Base-by-base conservation (phyloP, 169 alveolate genomes). In the Pseudocohnilembus persalinus region DNA sequence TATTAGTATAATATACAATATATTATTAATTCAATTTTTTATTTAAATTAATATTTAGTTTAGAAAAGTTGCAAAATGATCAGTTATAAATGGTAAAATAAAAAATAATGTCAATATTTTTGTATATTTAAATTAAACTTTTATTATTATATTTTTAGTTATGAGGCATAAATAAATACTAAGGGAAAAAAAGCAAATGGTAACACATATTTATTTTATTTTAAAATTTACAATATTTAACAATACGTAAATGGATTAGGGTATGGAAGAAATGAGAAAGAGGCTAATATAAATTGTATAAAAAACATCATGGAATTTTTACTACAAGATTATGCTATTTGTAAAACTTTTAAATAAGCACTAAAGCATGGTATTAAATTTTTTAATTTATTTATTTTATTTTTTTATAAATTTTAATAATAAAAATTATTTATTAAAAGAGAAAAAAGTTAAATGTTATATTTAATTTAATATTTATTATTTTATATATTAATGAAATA, bases 181-280 rank as follows among this genome's bases (percentile, higher is more conserved):
- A 4, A 49, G 68, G 20, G 26, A 11, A 49, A 49, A 49, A 49
- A 49, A 49, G 68, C 68, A 20, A 49, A 49, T 49, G 68, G 68
- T 49, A 49, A 49, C 20, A 49, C 20, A n/a, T 49, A 49, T 11
- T 11, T 49, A 49, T 49, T 49, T 49, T 49, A 49, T 49, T 4
- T 49, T 49, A 11, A 49, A 11, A 49, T 49, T 11, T 49, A 49
- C 4, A 49, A 49, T 4, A 49, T 11, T 11, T 49, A 49, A 49
- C 68, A 49, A 49, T 49, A 49, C 20, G 4, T 49, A 11, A 49
- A 49, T 49, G 4, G 4, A 4, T 49, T 49, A 79, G 84, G 84
- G 0, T 79, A 35, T 35, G 84, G 84, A 4, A 79, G 84, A 79
- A 79, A 79, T n/a, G 84, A 79, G 49, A 79, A 34, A 49, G 84